A percentile compares a stretch with the other conserved stretches of the same genome.
These are phyloP conservation scores for Cytospora mali DNA, from an alignment of 2,329 filamentous ascomycete species.

Conservation along the genomic window DNA sequence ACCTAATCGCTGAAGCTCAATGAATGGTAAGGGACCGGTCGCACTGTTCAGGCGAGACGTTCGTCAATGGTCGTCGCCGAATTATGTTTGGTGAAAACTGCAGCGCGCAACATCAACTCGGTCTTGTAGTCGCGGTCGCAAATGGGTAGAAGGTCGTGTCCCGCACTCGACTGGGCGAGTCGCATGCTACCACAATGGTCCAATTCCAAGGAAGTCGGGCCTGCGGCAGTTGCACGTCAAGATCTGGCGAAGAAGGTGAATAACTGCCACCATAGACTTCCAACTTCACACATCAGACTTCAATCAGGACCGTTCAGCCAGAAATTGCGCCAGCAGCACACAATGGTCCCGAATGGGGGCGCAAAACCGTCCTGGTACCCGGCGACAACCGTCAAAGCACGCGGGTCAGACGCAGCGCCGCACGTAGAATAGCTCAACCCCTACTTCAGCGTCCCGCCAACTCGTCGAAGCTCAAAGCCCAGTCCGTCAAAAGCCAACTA, in stretches of 20 bases:
- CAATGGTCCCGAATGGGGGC: neutral
- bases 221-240: conserved; percentile 7
- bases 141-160: neutral
- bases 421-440: conserved; percentile 1
- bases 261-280: neutral
- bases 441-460: conserved; percentile 7
- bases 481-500: conserved; percentile 9
- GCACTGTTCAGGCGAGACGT: neutral
- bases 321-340: neutral
- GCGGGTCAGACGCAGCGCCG: conserved; percentile 6
- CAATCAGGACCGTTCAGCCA: neutral
- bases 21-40: neutral
- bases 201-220: neutral
- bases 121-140: neutral
- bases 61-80: neutral
- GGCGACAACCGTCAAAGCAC: conserved; percentile 8
- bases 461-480: neutral
- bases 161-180: conserved; percentile 7
- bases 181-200: neutral
- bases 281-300: neutral
- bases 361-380: conserved; percentile 2
- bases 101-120: neutral
- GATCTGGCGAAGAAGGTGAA: neutral
- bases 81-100: neutral
- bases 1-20: neutral